Evolutionary conservation across 2,329 filamentous ascomycete species (phyloP).

Genomic region (Simplicillium sp.): DNA sequence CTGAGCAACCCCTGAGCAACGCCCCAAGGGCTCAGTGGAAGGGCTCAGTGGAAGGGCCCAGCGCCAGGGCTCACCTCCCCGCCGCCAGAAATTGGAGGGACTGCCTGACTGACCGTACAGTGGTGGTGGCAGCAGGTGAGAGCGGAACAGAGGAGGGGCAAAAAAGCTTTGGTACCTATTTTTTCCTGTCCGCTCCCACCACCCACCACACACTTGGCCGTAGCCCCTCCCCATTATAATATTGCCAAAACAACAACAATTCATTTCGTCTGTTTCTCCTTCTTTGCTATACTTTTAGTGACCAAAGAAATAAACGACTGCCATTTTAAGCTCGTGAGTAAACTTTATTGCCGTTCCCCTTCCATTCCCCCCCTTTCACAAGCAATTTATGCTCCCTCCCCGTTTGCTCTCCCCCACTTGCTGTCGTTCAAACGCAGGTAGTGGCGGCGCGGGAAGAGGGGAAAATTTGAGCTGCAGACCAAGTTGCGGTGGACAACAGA

Average conservation of each 20-base stretch:
- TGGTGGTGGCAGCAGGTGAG: background rate
- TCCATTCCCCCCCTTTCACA: background rate
- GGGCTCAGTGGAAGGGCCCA: background rate
- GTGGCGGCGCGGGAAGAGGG: too few species aligned
- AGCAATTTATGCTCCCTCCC: conserved; percentile 2
- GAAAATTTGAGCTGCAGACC: too few species aligned
- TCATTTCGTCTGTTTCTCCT: background rate
- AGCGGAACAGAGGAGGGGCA: conserved; percentile 7
- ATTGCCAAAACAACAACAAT: conserved; percentile 6
- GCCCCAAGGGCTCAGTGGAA: background rate
- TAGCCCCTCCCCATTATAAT: conserved; percentile 6
- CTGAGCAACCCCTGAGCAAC: too few species aligned
- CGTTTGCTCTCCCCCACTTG: too few species aligned
- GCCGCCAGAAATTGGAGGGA: background rate
- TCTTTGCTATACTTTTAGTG: background rate
- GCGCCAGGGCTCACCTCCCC: background rate
- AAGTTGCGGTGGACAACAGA: too few species aligned
- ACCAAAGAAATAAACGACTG: too few species aligned
- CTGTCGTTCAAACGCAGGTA: too few species aligned
- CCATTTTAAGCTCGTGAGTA: background rate
- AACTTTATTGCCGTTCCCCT: background rate
- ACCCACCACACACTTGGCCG: conserved; percentile 2
- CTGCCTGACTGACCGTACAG: background rate
- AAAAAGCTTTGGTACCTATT: conserved; percentile 1
- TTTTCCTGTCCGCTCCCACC: too few species aligned